Percentiles rank a stretch among this genome's conserved stretches.
phyloP scores from a whole-genome alignment of 1,284 basidiomycete species.

The Puccinia polysora region DNA sequence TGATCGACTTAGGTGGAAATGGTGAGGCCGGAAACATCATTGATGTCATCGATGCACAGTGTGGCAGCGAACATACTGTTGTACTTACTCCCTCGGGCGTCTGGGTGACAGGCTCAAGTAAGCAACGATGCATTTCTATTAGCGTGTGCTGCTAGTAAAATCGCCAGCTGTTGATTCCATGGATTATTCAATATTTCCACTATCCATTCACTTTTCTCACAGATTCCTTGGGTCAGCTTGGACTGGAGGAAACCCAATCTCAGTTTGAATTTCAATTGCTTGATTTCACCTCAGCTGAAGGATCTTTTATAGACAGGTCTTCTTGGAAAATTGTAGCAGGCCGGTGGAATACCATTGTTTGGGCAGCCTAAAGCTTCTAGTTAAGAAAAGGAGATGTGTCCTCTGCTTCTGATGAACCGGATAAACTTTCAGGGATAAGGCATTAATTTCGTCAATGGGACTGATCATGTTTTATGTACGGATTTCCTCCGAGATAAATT shows the following conservation, averaged over 20 bases:
- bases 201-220: not conserved
- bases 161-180: not conserved
- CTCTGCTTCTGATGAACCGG: no score
- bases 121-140: not conserved
- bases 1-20: conserved; percentile 32
- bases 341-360: conserved; percentile 29
- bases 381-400: not conserved
- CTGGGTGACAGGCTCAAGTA: conserved; percentile 35
- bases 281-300: not conserved
- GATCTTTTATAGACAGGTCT: not conserved
- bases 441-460: no score
- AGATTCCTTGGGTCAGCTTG: conserved; percentile 36
- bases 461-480: no score
- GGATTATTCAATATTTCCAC: not conserved
- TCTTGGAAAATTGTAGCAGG: conserved; percentile 11
- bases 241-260: not conserved
- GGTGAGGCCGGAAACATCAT: conserved; percentile 27
- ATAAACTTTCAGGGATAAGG: no score
- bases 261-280: conserved; percentile 4
- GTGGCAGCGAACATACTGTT: conserved; percentile 39
- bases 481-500: no score
- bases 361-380: not conserved
- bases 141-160: not conserved
- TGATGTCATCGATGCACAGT: conserved; percentile 30
- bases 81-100: conserved; percentile 15